phyloP scores from a whole-genome alignment of 257 asterid species.

The Scutellaria minor region DNA sequence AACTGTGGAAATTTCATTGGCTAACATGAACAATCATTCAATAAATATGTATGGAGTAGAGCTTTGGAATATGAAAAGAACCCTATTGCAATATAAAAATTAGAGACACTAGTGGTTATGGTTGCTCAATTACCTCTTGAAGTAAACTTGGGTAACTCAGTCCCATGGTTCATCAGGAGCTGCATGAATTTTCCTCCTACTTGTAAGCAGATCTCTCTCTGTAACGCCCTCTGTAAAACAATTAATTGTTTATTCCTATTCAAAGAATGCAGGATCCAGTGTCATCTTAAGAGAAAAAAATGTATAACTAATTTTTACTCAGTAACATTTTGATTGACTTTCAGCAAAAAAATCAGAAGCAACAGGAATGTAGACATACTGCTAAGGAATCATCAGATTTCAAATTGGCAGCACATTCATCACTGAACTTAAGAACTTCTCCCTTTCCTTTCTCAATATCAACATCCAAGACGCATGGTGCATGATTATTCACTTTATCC shows the following conservation, averaged over 20 bases:
- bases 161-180: conserved; percentile 67
- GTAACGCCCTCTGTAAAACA: conserved; percentile 64
- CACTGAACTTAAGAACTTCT: conserved; percentile 50
- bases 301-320: conserved; percentile 15
- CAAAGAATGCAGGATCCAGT: conserved; percentile 26
- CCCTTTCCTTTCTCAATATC: conserved; percentile 75
- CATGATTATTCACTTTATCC: conserved; percentile 51
- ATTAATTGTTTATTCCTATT: conserved; percentile 10
- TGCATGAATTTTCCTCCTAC: conserved; percentile 81
- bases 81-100: conserved; percentile 23
- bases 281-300: conserved; percentile 14
- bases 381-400: conserved; percentile 63
- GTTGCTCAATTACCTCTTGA: conserved; percentile 65
- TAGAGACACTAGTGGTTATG: conserved; percentile 23
- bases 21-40: not conserved
- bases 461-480: conserved; percentile 46
- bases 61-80: conserved; percentile 28
- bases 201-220: conserved; percentile 70
- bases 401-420: conserved; percentile 48
- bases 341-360: conserved; percentile 7
- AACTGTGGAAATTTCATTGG: conserved; percentile 5
- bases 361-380: conserved; percentile 51
- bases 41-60: conserved; percentile 10
- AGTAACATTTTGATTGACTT: conserved; percentile 24
- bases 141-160: conserved; percentile 76